A percentile compares a stretch with the other conserved stretches of the same genome.
Conservation (phyloP, 371 early-diverging fungal genomes). For the Coemansia sp. region DNA sequence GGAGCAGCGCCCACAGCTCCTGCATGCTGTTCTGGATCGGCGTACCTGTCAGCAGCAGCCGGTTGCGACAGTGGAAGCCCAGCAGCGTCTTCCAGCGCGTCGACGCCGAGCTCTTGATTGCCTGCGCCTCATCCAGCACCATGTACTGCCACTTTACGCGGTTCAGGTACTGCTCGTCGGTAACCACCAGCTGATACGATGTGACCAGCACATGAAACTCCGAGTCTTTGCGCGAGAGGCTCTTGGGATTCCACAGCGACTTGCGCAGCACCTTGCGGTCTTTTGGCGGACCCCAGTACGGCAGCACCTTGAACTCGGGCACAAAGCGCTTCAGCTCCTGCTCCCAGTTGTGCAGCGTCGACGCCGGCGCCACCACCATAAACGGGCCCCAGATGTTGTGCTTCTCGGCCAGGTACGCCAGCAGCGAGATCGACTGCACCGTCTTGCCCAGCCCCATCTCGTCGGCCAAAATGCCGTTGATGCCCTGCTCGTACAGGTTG, state of each 20-base stretch:
- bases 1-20: conserved; percentile 96
- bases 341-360: conserved; percentile 98
- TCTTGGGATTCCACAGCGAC: conserved; percentile 75
- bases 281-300: conserved; percentile 91
- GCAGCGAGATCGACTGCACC: conserved; percentile 91
- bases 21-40: conserved; percentile 98
- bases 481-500: conserved; percentile 94
- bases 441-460: conserved; percentile 98
- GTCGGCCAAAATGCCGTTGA: conserved; percentile 97
- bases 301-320: conserved; percentile 83
- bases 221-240: conserved; percentile 73
- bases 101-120: conserved; percentile 90
- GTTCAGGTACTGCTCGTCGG: conserved; percentile 85
- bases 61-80: conserved; percentile 90
- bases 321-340: conserved; percentile 92
- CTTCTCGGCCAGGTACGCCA: conserved; percentile 84
- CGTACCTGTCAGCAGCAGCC: conserved; percentile 93
- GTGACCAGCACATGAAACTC: conserved; percentile 94
- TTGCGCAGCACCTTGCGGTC: conserved; percentile 88
- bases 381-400: conserved; percentile 97
- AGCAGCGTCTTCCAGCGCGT: conserved; percentile 93
- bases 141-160: conserved; percentile 97
- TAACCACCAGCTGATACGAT: conserved; percentile 89
- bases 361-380: conserved; percentile 93
- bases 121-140: conserved; percentile 98